Base-by-base conservation (phyloP, 345 rosid species). In the Hibiscus mutabilis region DNA sequence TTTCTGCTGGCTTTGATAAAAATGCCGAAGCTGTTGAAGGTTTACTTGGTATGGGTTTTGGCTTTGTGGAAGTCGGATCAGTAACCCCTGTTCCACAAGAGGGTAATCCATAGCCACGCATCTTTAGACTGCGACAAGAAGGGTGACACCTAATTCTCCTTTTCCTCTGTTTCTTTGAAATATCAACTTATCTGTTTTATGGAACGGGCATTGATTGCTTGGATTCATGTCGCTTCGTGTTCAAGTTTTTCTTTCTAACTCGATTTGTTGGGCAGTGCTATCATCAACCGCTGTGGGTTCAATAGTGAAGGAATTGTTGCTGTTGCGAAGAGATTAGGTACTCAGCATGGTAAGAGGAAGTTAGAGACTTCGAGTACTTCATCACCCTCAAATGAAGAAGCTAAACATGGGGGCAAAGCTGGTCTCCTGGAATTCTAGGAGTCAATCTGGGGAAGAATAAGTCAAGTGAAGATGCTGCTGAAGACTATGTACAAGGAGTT, bases 1-100 rank as follows among this genome's bases (percentile, higher is more conserved):
- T 95, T 69, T 89, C 99, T 82, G 97, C 99, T 80, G 99, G 99
- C 8, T 95, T 95, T 56, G 99, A 95, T 80, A 95, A 95, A 86
- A 95, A 92, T 82, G 99, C 97, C 76, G 97, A 88, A 74, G 97
- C 99, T 67, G 84, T 93, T 44, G 99, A 95, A 14, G 96, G 99
- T 55, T 79, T 92, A 60, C 87, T 95, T 60, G 97, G 90, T 31
- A 29, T 92, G 76, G 97, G 99, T 66, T 92, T 95, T 79, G 99
- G 99, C 29, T 92, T 87, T 79, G 97, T 92, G 13, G 99, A 95
- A 82, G 97, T 95, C 66, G 99, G 99, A 46, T 95, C 99, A 2
- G 99, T 95, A 25, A 92, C 99, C 27, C 99, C 99, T 74, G 85
- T 85, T 73, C 97, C 97, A 33, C 99, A 95, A 74, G 97, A 90